These are phyloP conservation scores for Solidago caesia DNA, from an alignment of 129 eudicot genomes.

Conservation along the genomic window DNA sequence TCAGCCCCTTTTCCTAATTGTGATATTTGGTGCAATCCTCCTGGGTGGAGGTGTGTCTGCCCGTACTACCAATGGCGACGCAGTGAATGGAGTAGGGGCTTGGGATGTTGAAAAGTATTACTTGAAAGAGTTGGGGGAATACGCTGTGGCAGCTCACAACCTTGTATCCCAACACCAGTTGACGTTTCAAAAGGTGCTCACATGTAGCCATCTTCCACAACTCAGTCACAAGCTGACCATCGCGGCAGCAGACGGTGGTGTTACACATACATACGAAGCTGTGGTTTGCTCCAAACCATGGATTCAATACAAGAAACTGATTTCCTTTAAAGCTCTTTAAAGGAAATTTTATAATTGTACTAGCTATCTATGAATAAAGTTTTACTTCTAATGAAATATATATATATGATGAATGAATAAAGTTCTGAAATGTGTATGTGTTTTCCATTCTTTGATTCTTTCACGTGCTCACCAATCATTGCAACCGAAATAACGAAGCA, in stretches of 20 bases:
- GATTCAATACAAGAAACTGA: slow-evolving; percentile 27
- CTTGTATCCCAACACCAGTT: slow-evolving; percentile 24
- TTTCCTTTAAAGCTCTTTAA: slow-evolving; percentile 30
- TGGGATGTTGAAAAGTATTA: slow-evolving; percentile 12
- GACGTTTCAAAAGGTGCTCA: slow-evolving; percentile 30
- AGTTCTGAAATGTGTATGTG: too few species aligned
- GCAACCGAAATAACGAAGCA: too few species aligned
- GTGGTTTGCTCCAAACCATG: slow-evolving; percentile 35
- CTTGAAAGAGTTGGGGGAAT: slow-evolving; percentile 24
- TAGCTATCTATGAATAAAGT: not conserved
- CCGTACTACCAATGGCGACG: not conserved
- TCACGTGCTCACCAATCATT: too few species aligned
- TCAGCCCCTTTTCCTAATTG: too few species aligned
- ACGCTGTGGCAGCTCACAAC: slow-evolving; percentile 33
- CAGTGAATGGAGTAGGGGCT: slow-evolving; percentile 6
- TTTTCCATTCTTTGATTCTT: too few species aligned
- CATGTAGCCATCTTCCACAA: slow-evolving; percentile 6
- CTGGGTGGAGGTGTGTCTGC: too few species aligned
- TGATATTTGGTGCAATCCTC: too few species aligned
- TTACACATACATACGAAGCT: slow-evolving; percentile 33
- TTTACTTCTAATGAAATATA: not conserved
- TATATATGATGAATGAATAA: too few species aligned
- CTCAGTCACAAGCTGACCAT: slow-evolving; percentile 32
- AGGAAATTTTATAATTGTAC: not conserved
- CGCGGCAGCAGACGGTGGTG: slow-evolving; percentile 19